Conservation (phyloP, 2,329 filamentous ascomycete genomes). For the Ophiosphaerella korrae region DNA sequence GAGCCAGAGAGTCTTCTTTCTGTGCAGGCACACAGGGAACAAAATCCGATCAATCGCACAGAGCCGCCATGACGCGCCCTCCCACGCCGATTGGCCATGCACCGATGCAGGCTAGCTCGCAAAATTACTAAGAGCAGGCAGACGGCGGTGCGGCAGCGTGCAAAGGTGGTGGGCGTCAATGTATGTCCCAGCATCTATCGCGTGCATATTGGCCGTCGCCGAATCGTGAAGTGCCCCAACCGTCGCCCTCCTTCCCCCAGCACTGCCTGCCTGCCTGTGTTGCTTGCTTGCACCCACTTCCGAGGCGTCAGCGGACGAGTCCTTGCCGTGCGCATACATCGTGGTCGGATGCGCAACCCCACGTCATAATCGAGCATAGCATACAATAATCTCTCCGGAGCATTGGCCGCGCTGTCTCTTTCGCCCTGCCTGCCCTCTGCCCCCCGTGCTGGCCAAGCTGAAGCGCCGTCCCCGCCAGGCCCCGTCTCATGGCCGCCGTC, state of each 20-base stretch:
- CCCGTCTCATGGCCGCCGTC: slow-evolving; percentile 42
- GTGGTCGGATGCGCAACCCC: slow-evolving; percentile 20
- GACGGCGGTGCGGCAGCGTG: slow-evolving; percentile 8
- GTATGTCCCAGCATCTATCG: slow-evolving; percentile 1
- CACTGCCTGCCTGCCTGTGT: too few species aligned
- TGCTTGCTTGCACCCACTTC: slow-evolving; percentile 14
- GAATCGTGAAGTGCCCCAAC: slow-evolving; percentile 5
- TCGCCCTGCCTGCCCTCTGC: too few species aligned
- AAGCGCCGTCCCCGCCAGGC: slow-evolving; percentile 22
- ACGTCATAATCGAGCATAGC: slow-evolving; percentile 11
- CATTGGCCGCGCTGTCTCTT: too few species aligned
- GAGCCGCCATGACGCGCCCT: slow-evolving; percentile 20
- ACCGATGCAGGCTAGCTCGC: slow-evolving; percentile 19
- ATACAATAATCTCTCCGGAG: not conserved
- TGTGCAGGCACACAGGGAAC: too few species aligned
- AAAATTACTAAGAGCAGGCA: slow-evolving; percentile 23
- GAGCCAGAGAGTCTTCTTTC: too few species aligned
- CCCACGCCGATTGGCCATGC: slow-evolving; percentile 26
- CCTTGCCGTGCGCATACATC: slow-evolving; percentile 18
- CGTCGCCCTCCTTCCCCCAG: too few species aligned
- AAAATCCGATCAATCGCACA: too few species aligned
- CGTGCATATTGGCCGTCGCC: slow-evolving; percentile 15
- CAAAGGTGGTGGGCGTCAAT: slow-evolving; percentile 7
- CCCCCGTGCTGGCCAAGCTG: slow-evolving; percentile 3
- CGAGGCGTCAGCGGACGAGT: slow-evolving; percentile 29